A percentile compares a stretch with the other conserved stretches of the same genome.
phyloP scores from a whole-genome alignment of 1,284 basidiomycete species.

The Ustilago sp. region DNA sequence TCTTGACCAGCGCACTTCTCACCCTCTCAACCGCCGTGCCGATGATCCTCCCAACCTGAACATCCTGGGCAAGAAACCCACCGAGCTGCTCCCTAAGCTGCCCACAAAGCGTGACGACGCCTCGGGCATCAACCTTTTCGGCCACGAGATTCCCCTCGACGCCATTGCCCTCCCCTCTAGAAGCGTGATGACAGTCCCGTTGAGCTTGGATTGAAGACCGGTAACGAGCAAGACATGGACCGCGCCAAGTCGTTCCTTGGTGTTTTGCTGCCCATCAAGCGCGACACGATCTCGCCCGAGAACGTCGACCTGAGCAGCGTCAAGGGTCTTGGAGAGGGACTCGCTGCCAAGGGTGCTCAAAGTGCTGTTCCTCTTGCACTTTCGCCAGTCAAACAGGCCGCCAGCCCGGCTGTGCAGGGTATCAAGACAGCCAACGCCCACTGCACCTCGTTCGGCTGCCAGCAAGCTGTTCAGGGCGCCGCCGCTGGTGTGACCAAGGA shows the following conservation, averaged over 20 bases:
- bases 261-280: slow-evolving; percentile 27
- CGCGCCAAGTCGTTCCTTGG: slow-evolving; percentile 16
- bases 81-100: slow-evolving; percentile 8
- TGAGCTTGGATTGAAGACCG: slow-evolving; percentile 25
- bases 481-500: slow-evolving; percentile 13
- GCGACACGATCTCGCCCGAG: slow-evolving; percentile 43
- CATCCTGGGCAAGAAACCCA: slow-evolving; percentile 16
- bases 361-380: slow-evolving; percentile 25
- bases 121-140: slow-evolving; percentile 31
- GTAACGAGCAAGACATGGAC: slow-evolving; percentile 35
- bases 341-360: slow-evolving; percentile 12
- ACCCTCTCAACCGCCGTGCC: slow-evolving; percentile 37
- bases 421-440: slow-evolving; percentile 33
- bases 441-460: slow-evolving; percentile 35
- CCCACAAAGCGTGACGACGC: slow-evolving; percentile 19
- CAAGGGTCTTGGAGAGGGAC: slow-evolving; percentile 7
- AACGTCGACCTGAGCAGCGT: slow-evolving; percentile 34
- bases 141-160: slow-evolving; percentile 26
- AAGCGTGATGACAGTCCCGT: slow-evolving; percentile 13
- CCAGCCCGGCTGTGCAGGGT: slow-evolving; percentile 34
- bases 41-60: slow-evolving; percentile 20
- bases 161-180: slow-evolving; percentile 3
- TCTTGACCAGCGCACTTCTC: slow-evolving; percentile 10
- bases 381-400: slow-evolving; percentile 21
- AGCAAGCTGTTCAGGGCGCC: slow-evolving; percentile 7